Evolutionary conservation across 805 yeast species (phyloP).

Genomic region (Priceomyces carsonii): DNA sequence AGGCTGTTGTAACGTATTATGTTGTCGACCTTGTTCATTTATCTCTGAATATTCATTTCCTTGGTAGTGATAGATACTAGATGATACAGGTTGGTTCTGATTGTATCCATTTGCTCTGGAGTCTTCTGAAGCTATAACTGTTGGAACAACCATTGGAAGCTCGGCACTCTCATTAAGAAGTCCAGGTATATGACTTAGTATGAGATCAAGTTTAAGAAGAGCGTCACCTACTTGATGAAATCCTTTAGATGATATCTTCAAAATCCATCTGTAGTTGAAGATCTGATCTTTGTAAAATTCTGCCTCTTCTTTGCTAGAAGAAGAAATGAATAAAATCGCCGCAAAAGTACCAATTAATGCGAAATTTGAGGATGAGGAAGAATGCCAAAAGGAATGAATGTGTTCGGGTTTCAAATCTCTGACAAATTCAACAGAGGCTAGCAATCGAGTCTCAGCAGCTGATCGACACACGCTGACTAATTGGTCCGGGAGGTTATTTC

Average conservation of each 20-base stretch:
- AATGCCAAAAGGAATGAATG: slow-evolving; percentile 87
- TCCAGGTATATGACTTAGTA: slow-evolving; percentile 76
- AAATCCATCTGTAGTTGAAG: slow-evolving; percentile 72
- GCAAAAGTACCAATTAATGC: slow-evolving; percentile 89
- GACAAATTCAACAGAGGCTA: slow-evolving; percentile 81
- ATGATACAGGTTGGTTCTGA: slow-evolving; percentile 4
- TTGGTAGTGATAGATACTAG: no score
- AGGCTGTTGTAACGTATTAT: slow-evolving; percentile 3
- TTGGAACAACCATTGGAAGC: slow-evolving; percentile 37
- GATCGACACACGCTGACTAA: slow-evolving; percentile 64
- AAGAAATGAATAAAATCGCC: slow-evolving; percentile 70
- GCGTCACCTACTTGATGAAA: slow-evolving; percentile 82
- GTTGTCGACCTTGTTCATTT: slow-evolving; percentile 5
- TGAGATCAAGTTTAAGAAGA: slow-evolving; percentile 65
- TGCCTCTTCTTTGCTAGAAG: slow-evolving; percentile 62
- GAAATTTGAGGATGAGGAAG: slow-evolving; percentile 74
- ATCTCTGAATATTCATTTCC: slow-evolving; percentile 9
- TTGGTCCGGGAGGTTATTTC: slow-evolving; percentile 36
- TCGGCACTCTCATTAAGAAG: slow-evolving; percentile 43
- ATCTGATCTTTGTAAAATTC: slow-evolving; percentile 65
- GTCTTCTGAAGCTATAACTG: slow-evolving; percentile 21
- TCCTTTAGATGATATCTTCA: slow-evolving; percentile 72
- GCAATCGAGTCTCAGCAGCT: slow-evolving; percentile 80
- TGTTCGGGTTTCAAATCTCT: slow-evolving; percentile 78
- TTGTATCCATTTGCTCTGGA: not conserved